phyloP scores from a whole-genome alignment of 129 eudicot genomes.

The Scalesia atractyloides region DNA sequence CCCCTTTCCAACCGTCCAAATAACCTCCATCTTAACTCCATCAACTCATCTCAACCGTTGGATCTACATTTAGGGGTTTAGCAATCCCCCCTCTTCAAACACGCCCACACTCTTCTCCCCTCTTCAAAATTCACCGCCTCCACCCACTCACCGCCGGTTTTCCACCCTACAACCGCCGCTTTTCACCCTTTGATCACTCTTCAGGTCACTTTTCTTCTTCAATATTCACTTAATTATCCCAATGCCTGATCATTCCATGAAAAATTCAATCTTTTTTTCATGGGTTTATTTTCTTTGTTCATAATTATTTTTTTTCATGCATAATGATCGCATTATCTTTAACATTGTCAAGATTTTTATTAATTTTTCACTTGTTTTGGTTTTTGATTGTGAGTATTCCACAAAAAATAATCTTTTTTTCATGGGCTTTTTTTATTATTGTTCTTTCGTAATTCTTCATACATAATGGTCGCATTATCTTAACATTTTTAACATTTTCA shows the following conservation, averaged over 20 bases:
- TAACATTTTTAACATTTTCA: not conserved
- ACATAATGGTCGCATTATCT: not conserved
- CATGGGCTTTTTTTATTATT: not conserved
- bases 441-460: not conserved
- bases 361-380: not conserved
- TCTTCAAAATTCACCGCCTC: slow-evolving; percentile 20
- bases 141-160: slow-evolving; percentile 6
- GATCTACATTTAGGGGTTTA: slow-evolving; percentile 38
- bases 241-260: not conserved
- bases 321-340: not conserved
- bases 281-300: not conserved
- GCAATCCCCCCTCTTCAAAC: slow-evolving; percentile 35
- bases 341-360: not conserved
- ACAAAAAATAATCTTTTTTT: not conserved
- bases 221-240: not conserved
- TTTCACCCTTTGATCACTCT: slow-evolving; percentile 9
- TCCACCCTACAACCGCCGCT: slow-evolving; percentile 13
- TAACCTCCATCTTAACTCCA: slow-evolving; percentile 19
- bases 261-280: not conserved
- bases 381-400: not conserved
- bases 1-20: slow-evolving; percentile 15
- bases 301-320: not conserved
- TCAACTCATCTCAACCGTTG: slow-evolving; percentile 15
- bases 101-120: slow-evolving; percentile 31
- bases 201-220: not conserved